These are phyloP conservation scores for Thalassiosira mediterranea DNA, from an alignment of 352 stramenopile species.

Conservation along the genomic window DNA sequence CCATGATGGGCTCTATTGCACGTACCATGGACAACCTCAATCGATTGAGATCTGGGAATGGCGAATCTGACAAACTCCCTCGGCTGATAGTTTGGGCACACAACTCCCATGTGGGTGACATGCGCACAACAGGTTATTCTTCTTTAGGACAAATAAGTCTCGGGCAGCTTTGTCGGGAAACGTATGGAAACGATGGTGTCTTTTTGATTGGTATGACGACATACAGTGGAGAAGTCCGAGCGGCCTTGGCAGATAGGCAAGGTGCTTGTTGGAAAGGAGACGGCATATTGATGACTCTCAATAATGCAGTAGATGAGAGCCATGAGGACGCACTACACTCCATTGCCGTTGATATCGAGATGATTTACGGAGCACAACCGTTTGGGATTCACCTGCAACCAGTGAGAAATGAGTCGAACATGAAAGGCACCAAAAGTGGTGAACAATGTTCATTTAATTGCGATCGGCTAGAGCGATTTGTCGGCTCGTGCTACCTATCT, in stretches of 20 bases:
- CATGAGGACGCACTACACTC: slow-evolving; percentile 15
- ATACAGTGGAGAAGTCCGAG: slow-evolving; percentile 21
- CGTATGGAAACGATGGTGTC: slow-evolving; percentile 7
- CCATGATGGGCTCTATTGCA: slow-evolving; percentile 17
- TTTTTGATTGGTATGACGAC: slow-evolving; percentile 39
- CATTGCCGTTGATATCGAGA: background rate
- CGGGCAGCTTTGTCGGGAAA: slow-evolving; percentile 26
- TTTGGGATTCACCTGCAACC: slow-evolving; percentile 7
- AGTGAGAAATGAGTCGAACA: background rate
- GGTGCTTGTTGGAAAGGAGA: slow-evolving; percentile 25
- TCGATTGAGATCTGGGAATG: background rate
- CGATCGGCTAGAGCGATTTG: slow-evolving; percentile 18
- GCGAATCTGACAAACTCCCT: too few relatives aligned
- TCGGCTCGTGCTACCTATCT: slow-evolving; percentile 21
- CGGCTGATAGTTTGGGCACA: slow-evolving; percentile 35
- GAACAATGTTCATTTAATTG: slow-evolving; percentile 1
- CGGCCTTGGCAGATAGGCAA: slow-evolving; percentile 19
- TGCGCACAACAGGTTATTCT: slow-evolving; percentile 23
- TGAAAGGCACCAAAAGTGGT: background rate
- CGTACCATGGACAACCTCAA: background rate
- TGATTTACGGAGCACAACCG: background rate
- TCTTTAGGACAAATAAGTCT: slow-evolving; percentile 20
- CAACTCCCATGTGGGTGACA: slow-evolving; percentile 47
- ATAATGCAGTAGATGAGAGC: slow-evolving; percentile 9
- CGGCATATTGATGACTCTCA: slow-evolving; percentile 2